Base-by-base conservation (phyloP, 2,329 filamentous ascomycete genomes). In the Thyridium curvatum region DNA sequence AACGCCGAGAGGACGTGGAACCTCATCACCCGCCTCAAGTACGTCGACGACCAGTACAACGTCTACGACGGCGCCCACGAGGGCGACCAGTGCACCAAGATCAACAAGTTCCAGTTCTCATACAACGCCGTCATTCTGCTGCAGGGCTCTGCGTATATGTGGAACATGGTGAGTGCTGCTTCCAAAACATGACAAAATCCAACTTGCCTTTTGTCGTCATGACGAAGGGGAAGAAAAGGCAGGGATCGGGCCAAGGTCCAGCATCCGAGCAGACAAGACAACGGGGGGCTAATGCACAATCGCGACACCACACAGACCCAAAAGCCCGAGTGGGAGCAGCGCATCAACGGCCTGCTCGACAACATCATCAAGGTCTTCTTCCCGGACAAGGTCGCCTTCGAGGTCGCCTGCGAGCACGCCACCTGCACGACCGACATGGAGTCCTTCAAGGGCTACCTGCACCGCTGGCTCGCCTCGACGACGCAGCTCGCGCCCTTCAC, bases 391-490 rank as follows among this genome's bases (percentile, higher is more conserved):
- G 67, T 83, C 47, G 78, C 84, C 49, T 77, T 65, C 40, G 86
- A 91, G 58, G 61, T 76, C 3, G 67, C 78, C 12, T 91, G 86
- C 61, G 84, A 88, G 48, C 47, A 50, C n/a, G 61, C 53, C 16
- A 71, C 62, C 14, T 91, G 86, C 65, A 81, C 81, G 41, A 69
- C 74, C 35, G 86, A 91, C 51, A 84, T 88, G 68, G 60, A 77
- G 43, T 77, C 77, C 2, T 89, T 84, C 72, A 86, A 86, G 60
- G 82, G 82, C 30, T 80, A 82, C 41, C 65, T 86, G 14, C 71
- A 79, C 48, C 73, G 79, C 31, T 85, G 81, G 78, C 65, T 87
- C 48, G 68, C 75, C 4, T 68, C 72, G 16, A 69, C 74, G 2
- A 72, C 76, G 3, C 69, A 82, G 47, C 41, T 86, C n/a, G 80